Conservation (phyloP, 176 grass and related monocot genomes). For the Oryza australiensis region DNA sequence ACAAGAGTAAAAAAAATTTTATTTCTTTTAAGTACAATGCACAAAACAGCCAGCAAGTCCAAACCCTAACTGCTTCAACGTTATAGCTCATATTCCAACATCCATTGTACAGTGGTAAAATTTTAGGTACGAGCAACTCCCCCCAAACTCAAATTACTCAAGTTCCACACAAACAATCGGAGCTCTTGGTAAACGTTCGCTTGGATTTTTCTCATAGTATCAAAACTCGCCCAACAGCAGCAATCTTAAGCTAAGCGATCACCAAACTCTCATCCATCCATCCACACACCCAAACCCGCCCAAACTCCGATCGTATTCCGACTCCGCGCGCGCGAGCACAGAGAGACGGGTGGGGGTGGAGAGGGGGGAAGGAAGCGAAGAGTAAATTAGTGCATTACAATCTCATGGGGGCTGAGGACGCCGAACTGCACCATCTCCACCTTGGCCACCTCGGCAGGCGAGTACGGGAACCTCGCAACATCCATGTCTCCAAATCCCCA, state of each 20-base stretch:
- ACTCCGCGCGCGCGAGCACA: neutral
- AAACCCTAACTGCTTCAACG: neutral
- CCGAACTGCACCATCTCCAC: constrained; percentile 90
- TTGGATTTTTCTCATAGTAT: neutral
- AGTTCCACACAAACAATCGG: no score
- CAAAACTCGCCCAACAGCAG: neutral
- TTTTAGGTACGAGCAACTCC: neutral
- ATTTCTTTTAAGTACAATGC: neutral
- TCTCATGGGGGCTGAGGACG: constrained; percentile 95
- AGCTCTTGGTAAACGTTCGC: neutral
- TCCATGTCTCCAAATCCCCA: constrained; percentile 50
- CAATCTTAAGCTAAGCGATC: neutral
- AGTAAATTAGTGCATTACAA: constrained; percentile 56
- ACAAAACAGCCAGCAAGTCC: neutral
- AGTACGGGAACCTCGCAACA: constrained; percentile 77
- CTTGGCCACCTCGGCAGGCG: constrained; percentile 94
- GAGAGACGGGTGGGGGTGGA: constrained; percentile 5
- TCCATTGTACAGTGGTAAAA: neutral
- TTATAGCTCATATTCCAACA: neutral
- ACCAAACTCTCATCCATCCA: neutral
- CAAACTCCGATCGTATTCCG: neutral
- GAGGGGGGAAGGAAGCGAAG: neutral
- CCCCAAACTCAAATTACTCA: neutral
- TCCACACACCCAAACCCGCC: neutral
- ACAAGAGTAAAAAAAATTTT: neutral